Base-by-base conservation (phyloP, 176 grass and related monocot genomes). In the Zoysia japonica region DNA sequence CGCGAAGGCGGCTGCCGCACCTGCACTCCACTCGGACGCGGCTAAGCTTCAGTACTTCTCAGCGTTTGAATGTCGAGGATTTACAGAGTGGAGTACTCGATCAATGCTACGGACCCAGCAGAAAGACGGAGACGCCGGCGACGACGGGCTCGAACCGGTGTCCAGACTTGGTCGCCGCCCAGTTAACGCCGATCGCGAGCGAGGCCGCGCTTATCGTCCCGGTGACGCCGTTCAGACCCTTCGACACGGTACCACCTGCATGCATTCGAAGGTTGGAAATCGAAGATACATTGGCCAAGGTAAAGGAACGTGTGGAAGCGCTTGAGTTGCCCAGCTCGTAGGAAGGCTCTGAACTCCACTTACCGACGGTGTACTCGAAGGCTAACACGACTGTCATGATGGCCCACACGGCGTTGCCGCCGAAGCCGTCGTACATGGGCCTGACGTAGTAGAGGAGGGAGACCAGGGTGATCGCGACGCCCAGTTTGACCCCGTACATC, bases 341-440 rank as follows among this genome's bases (percentile, higher is more conserved):
- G 15, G 28, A 16, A 44, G 10, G 5, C 28, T 40, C n/a, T 9
- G 17, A 0, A 4, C 14, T 47, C 46, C 17, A 49, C 90, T 66
- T 75, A 92, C 90, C 90, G 11, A 92, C 90, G 5, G 90, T 88
- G 56, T 84, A 94, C 14, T 94, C 92, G 55, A 94, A 94, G 68
- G 88, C 76, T 2, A 94, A 80, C 64, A 87, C 89, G 37, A 91
- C 85, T 2, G 85, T 91, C 78, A 85, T 76, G 39, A 91, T 47
- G 61, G 80, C 89, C 89, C 85, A 87, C 89, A 91, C 80, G 51
- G 76, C 78, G 9, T 65, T 55, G 6, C 76, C 76, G 47, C 82
- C 85, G 53, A 91, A 63, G 19, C 71, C 81, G 43, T 77, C 16
- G 72, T 83, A 91, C 54, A 88, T 37, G 19, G 89, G 81, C 47